Evolutionary conservation across 805 yeast genomes (phyloP).

Genomic region (Candida saitoana): DNA sequence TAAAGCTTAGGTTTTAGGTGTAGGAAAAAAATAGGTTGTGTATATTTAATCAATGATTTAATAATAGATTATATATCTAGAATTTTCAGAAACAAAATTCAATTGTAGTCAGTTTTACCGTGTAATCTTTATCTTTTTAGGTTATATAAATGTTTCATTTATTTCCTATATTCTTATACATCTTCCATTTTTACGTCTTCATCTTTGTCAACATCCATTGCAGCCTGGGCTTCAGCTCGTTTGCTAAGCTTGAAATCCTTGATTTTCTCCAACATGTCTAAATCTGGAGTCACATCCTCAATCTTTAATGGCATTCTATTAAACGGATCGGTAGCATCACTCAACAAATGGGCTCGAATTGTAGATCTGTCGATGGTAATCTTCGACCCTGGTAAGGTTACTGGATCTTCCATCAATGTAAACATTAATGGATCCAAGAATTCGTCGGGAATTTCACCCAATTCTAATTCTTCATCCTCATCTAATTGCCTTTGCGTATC

Average conservation of each 20-base stretch:
- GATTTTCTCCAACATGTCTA: slow-evolving; percentile 61
- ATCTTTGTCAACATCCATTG: background rate
- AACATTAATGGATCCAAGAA: slow-evolving; percentile 95
- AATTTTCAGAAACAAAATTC: slow-evolving; percentile 2
- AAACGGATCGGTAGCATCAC: slow-evolving; percentile 96
- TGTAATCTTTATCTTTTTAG: too few relatives aligned
- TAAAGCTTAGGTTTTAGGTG: slow-evolving; percentile 68
- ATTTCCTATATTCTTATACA: slow-evolving; percentile 1
- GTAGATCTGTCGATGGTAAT: slow-evolving; percentile 86
- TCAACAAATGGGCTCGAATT: slow-evolving; percentile 85
- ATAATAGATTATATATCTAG: slow-evolving; percentile 7
- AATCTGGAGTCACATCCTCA: slow-evolving; percentile 82
- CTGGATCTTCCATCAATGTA: slow-evolving; percentile 94
- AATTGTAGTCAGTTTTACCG: too few relatives aligned
- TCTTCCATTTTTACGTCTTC: slow-evolving; percentile 19
- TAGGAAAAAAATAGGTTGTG: background rate
- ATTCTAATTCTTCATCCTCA: slow-evolving; percentile 79
- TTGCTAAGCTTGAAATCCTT: slow-evolving; percentile 50
- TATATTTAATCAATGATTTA: slow-evolving; percentile 1
- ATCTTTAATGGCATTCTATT: slow-evolving; percentile 86
- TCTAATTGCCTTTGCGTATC: slow-evolving; percentile 55
- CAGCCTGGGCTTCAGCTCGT: slow-evolving; percentile 17
- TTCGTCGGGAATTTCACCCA: slow-evolving; percentile 95
- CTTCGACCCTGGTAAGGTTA: slow-evolving; percentile 82
- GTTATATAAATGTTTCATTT: too few relatives aligned